A percentile compares a stretch with the other conserved stretches of the same genome.
Evolutionary conservation across 2,329 filamentous ascomycete species (phyloP).

Genomic region (Pyricularia sp.): DNA sequence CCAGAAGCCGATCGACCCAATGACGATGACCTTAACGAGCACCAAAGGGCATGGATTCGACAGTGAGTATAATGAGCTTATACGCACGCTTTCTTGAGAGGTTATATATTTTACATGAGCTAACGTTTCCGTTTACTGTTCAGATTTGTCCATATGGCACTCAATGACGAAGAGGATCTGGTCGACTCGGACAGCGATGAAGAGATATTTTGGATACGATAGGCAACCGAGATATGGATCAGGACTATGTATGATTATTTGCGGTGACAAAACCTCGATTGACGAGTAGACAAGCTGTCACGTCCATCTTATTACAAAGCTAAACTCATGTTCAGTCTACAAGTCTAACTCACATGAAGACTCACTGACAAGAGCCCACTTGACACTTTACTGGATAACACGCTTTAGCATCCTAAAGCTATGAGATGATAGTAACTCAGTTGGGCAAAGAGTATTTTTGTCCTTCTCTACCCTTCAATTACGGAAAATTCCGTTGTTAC

Average conservation of each 20-base stretch:
- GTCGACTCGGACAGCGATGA: slow-evolving; percentile 10
- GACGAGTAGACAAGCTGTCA: background rate
- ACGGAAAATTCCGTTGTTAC: background rate
- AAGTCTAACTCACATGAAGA: background rate
- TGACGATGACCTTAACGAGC: slow-evolving; percentile 7
- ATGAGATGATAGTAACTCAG: background rate
- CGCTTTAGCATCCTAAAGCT: background rate
- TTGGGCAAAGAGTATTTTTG: background rate
- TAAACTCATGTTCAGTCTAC: background rate
- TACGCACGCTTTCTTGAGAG: background rate
- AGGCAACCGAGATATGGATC: background rate
- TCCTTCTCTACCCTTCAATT: background rate
- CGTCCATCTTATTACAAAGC: background rate
- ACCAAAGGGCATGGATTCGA: slow-evolving; percentile 10
- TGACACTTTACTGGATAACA: background rate
- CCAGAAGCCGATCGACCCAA: background rate
- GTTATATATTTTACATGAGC: background rate
- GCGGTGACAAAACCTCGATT: background rate
- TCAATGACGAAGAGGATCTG: slow-evolving; percentile 12
- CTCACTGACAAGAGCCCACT: background rate
- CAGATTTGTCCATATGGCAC: slow-evolving; percentile 12
- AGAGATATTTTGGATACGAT: slow-evolving; percentile 7
- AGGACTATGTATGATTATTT: background rate
- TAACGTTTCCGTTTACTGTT: background rate
- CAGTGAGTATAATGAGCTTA: slow-evolving; percentile 1